A percentile compares a stretch with the other conserved stretches of the same genome.
Evolutionary conservation across 1,139 yeast genomes (phyloP).

Genomic region (Debaryomyces robertsiae): DNA sequence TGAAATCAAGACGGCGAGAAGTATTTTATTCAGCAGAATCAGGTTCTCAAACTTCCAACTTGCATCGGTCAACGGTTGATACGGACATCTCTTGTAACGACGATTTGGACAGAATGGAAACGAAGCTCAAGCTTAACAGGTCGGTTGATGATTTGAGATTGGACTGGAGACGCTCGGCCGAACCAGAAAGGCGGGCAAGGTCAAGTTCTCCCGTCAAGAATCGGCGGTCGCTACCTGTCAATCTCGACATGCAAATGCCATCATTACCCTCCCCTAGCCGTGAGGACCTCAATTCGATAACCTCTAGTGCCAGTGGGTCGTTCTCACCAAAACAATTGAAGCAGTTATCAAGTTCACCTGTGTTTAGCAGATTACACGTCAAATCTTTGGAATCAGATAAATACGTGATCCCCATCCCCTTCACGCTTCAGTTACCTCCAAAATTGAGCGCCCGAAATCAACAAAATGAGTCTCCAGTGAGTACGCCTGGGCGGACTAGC

Average conservation of each 20-base stretch:
- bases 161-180: constrained; percentile 5
- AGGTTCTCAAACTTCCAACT: too few relatives aligned
- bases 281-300: constrained; percentile 26
- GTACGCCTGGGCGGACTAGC: constrained; percentile 13
- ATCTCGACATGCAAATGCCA: constrained; percentile 27
- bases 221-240: constrained; percentile 29
- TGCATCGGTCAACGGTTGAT: too few relatives aligned
- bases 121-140: constrained; percentile 7
- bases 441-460: constrained; percentile 36
- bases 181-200: constrained; percentile 28
- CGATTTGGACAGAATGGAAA: background rate
- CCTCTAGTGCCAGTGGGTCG: constrained; percentile 16
- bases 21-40: too few relatives aligned
- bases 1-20: too few relatives aligned
- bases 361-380: constrained; percentile 42
- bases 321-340: constrained; percentile 31
- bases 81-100: too few relatives aligned
- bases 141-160: constrained; percentile 27
- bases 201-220: constrained; percentile 35
- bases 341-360: constrained; percentile 38
- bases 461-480: constrained; percentile 17
- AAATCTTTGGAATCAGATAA: constrained; percentile 25
- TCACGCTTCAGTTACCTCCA: constrained; percentile 47
- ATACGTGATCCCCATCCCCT: constrained; percentile 49
- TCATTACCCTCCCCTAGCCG: constrained; percentile 23